Evolutionary conservation across 768 basidiomycete genomes (phyloP).

Genomic region (Gloeostereum incarnatum): DNA sequence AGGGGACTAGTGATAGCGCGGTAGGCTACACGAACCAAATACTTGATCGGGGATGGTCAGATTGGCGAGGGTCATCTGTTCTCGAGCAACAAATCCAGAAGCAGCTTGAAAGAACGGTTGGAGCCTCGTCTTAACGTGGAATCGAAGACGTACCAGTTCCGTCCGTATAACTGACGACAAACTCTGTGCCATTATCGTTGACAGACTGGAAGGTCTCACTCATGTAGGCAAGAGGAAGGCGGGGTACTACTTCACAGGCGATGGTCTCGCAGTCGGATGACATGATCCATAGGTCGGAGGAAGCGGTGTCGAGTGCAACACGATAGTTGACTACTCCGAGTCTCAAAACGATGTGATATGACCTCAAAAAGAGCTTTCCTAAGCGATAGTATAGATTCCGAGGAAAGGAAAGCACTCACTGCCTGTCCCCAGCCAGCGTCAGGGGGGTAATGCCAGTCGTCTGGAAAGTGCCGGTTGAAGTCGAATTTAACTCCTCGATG

Average conservation of each 20-base stretch:
- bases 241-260: slow-evolving; percentile 52
- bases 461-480: too few species aligned
- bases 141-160: slow-evolving; percentile 43
- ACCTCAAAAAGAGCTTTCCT: slow-evolving; percentile 27
- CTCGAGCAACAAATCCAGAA: slow-evolving; percentile 63
- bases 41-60: slow-evolving; percentile 52
- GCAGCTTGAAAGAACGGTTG: slow-evolving; percentile 30
- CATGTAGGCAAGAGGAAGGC: slow-evolving; percentile 57
- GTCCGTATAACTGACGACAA: slow-evolving; percentile 57
- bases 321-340: slow-evolving; percentile 59
- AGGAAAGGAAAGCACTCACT: slow-evolving; percentile 20
- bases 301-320: slow-evolving; percentile 67
- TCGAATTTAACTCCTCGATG: too few species aligned
- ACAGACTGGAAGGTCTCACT: slow-evolving; percentile 59
- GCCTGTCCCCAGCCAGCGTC: slow-evolving; percentile 34
- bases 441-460: slow-evolving; percentile 32
- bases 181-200: slow-evolving; percentile 51
- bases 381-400: not conserved
- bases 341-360: slow-evolving; percentile 56
- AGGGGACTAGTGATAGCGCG: not conserved
- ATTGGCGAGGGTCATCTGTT: slow-evolving; percentile 51
- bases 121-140: not conserved
- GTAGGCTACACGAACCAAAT: slow-evolving; percentile 41
- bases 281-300: slow-evolving; percentile 62
- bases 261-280: slow-evolving; percentile 51